Evolutionary conservation across 2,329 filamentous ascomycete genomes (phyloP), one percentile per base, ranked within the genome.

Genomic region (Peltaster fructicola): DNA sequence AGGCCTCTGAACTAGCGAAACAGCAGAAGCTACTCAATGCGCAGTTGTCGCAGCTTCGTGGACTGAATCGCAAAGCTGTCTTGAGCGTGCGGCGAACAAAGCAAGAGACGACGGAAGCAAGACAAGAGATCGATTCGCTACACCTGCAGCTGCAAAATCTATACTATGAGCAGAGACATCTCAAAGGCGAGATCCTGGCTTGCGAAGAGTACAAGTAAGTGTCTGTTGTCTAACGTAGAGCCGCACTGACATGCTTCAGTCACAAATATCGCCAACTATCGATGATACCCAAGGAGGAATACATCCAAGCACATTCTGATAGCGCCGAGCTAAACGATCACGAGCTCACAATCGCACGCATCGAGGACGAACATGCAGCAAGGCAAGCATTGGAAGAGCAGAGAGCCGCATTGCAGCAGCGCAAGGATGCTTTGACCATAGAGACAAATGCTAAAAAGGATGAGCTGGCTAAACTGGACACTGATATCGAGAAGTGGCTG

Each of bases 121-220:
- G 84, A 23, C 78, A 85, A 41, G 81, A 92, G 52, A 81, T 95
- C 35, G 88, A 98, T 48, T 70, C 74, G 24, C 61, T 98, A 32
- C 84, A 95, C 47, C 63, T 98, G 17, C 79, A 91, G 45, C 63
- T 98, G 27, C 85, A 95, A 53, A 98, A 98, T 45, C 58, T 98
- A 6, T 90, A 88, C 50, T 98, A 98, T 46, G 85, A 98, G 52
- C 84, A 95, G 55, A 65, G 80, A 27, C 82, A 93, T 51, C 57
- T 98, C 27, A 71, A 78, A 35, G 79, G 79, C 23, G 88, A 98
- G 53, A 95, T 98, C 32, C 61, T 68, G 1, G 81, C 79, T 6
- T 95, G 88, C 50, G 79, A 92, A 47, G 76, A 73, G 25, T 93
- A 90, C 41, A 79, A 92, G 81, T 91, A 56, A 33, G 78, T 65